Evolutionary conservation across 192 early-diverging fungal species (phyloP).

Genomic region (Umbelopsis ramanniana): DNA sequence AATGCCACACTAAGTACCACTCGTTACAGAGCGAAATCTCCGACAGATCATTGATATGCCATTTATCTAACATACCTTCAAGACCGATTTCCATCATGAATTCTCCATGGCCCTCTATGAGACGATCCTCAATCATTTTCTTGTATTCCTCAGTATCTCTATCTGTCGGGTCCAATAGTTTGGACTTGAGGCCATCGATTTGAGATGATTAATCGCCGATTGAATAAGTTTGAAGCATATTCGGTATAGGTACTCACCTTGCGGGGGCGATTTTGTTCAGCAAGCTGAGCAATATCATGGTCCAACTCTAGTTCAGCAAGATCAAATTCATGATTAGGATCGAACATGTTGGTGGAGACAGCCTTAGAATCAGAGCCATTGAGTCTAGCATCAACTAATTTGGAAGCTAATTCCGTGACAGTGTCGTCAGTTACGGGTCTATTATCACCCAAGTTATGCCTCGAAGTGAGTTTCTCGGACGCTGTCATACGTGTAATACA

Average conservation of each 20-base stretch:
- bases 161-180: not conserved
- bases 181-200: not conserved
- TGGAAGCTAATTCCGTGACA: slow-evolving; percentile 5
- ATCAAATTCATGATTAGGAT: slow-evolving; percentile 7
- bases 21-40: slow-evolving; percentile 6
- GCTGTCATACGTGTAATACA: not conserved
- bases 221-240: not conserved
- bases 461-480: not conserved
- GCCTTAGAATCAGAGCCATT: not conserved
- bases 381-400: slow-evolving; percentile 4
- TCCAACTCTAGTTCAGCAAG: slow-evolving; percentile 12
- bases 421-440: not conserved
- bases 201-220: slow-evolving; percentile 9
- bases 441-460: not conserved
- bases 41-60: not conserved
- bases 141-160: slow-evolving; percentile 9
- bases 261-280: not conserved
- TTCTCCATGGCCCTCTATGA: slow-evolving; percentile 58
- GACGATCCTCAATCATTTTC: not conserved
- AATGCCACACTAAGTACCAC: too few relatives aligned
- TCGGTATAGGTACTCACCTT: not conserved
- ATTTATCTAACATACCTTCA: slow-evolving; percentile 52
- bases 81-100: slow-evolving; percentile 76
- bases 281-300: slow-evolving; percentile 12
- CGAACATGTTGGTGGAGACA: slow-evolving; percentile 8